These are phyloP conservation scores for Fusarium stilboides DNA, from an alignment of 2,329 filamentous ascomycete genomes.

Conservation along the genomic window DNA sequence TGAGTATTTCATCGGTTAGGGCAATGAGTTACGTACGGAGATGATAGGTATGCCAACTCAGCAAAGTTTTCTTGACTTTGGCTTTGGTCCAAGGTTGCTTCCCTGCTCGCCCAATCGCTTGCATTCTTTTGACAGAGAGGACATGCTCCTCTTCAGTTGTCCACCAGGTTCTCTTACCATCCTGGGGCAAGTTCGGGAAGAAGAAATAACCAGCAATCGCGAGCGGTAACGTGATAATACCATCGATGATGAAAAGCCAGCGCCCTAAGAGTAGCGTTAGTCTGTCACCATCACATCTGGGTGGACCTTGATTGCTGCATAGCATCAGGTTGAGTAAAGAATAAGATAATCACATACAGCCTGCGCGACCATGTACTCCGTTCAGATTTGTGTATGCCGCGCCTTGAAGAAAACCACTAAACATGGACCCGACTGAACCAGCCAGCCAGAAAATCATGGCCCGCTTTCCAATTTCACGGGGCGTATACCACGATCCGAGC, in stretches of 20 bases:
- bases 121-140: constrained; percentile 30
- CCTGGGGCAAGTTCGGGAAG: constrained; percentile 45
- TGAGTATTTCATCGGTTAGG: not conserved
- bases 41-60: not conserved
- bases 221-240: constrained; percentile 48
- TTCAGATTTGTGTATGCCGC: constrained; percentile 35
- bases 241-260: constrained; percentile 56
- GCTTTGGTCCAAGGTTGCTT: constrained; percentile 36
- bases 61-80: constrained; percentile 20
- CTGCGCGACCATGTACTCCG: constrained; percentile 30
- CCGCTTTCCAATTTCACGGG: constrained; percentile 42
- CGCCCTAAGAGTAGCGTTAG: constrained; percentile 24
- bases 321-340: too few relatives aligned
- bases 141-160: constrained; percentile 35
- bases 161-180: constrained; percentile 40
- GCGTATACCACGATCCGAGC: constrained; percentile 45
- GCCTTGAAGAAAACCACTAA: constrained; percentile 40
- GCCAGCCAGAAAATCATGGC: constrained; percentile 43
- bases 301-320: too few relatives aligned
- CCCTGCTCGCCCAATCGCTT: constrained; percentile 31
- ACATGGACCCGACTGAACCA: constrained; percentile 29
- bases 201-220: constrained; percentile 47
- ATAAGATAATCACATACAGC: constrained; percentile 8
- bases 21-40: not conserved
- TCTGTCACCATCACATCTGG: too few relatives aligned